These are phyloP conservation scores for Chlamydomonas incerta DNA, from an alignment of 139 green algal species.

Conservation along the genomic window DNA sequence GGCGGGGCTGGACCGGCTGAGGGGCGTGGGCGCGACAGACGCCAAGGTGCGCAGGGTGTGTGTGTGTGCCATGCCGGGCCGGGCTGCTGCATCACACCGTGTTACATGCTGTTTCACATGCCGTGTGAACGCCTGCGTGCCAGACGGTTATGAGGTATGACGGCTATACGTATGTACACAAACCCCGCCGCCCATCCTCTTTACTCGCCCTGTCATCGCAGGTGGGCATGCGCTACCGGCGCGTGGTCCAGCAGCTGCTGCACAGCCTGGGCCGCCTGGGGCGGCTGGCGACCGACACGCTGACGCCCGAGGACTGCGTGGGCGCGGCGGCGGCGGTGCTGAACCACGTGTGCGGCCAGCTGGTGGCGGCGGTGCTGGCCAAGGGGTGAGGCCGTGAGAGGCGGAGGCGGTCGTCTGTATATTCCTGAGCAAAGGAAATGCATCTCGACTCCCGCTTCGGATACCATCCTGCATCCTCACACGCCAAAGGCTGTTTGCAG, in stretches of 20 bases:
- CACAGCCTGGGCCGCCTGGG: conserved; percentile 46
- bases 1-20: conserved; percentile 37
- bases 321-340: conserved; percentile 13
- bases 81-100: conserved; percentile 24
- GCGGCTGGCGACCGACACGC: neutral
- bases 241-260: conserved; percentile 37
- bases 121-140: too few relatives aligned
- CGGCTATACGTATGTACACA: neutral
- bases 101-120: too few relatives aligned
- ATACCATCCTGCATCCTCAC: too few relatives aligned
- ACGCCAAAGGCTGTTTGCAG: too few relatives aligned
- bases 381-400: conserved; percentile 30
- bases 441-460: too few relatives aligned
- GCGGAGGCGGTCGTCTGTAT: too few relatives aligned
- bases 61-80: neutral
- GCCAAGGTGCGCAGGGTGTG: neutral
- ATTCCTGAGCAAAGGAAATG: too few relatives aligned
- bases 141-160: too few relatives aligned
- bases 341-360: neutral
- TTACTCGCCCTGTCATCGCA: neutral
- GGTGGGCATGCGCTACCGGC: conserved; percentile 15
- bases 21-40: neutral
- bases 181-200: neutral
- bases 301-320: conserved; percentile 21
- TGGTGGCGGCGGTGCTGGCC: conserved; percentile 40